A percentile compares a stretch with the other conserved stretches of the same genome.
phyloP scores from a whole-genome alignment of 208 protist genomes.

The Paratrypanosoma confusum region DNA sequence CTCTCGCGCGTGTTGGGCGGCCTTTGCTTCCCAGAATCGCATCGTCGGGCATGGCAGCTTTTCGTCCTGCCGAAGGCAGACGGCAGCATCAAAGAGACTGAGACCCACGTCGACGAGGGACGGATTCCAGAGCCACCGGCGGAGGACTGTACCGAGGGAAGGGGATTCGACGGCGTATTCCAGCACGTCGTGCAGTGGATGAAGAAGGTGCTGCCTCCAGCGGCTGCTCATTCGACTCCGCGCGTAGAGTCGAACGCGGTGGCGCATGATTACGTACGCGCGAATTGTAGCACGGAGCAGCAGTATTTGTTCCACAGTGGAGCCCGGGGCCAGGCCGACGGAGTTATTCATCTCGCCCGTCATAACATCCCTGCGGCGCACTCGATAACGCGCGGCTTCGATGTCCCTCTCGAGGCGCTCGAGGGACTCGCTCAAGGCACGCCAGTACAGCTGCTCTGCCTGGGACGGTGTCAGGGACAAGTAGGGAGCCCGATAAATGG shows the following conservation, averaged over 20 bases:
- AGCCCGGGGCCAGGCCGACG: neutral
- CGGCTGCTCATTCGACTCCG: constrained; percentile 43
- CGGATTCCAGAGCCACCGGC: constrained; percentile 5
- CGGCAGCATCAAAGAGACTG: constrained; percentile 15
- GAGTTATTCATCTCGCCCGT: too few species aligned
- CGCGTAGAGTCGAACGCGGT: constrained; percentile 45
- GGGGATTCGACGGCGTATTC: constrained; percentile 35
- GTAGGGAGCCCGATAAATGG: constrained; percentile 41
- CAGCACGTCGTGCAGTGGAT: constrained; percentile 36
- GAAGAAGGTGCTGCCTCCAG: constrained; percentile 25
- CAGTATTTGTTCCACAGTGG: neutral
- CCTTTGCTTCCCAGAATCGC: constrained; percentile 24
- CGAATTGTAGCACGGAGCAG: constrained; percentile 17
- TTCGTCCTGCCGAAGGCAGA: constrained; percentile 51
- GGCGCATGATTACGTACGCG: constrained; percentile 37
- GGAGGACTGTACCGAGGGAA: constrained; percentile 4
- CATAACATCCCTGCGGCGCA: too few species aligned
- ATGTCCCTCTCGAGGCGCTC: constrained; percentile 52
- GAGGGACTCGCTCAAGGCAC: constrained; percentile 48
- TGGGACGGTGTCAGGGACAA: constrained; percentile 21
- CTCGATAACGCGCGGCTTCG: too few species aligned
- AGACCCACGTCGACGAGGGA: constrained; percentile 16
- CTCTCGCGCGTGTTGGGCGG: too few species aligned
- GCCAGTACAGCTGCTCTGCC: constrained; percentile 34
- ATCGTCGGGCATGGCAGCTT: constrained; percentile 48